Evolutionary conservation across 164 flowering plant genomes (phyloP).

Genomic region (Kingdonia uniflora): DNA sequence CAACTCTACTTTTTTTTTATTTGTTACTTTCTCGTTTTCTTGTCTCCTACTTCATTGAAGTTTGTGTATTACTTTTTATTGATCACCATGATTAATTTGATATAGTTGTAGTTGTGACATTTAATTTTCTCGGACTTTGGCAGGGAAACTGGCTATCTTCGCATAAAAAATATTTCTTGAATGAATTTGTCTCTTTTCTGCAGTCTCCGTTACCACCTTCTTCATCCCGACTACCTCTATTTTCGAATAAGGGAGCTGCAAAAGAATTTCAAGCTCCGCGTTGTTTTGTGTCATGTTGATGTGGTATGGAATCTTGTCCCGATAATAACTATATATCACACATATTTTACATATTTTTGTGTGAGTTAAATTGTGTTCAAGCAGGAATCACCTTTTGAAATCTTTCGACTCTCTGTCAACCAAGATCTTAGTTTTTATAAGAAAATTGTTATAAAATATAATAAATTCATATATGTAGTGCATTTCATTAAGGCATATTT

Average conservation of each 20-base stretch:
- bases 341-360: too few species aligned
- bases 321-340: background rate
- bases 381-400: too few species aligned
- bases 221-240: slow-evolving; percentile 93
- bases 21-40: background rate
- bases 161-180: background rate
- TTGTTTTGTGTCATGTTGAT: slow-evolving; percentile 90
- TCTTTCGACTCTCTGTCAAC: too few species aligned
- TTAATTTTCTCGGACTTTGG: background rate
- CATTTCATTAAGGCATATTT: too few species aligned
- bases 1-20: background rate
- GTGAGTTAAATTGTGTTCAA: too few species aligned
- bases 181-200: slow-evolving; percentile 16
- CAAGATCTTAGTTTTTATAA: too few species aligned
- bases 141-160: background rate
- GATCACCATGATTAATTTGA: background rate
- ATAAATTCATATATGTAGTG: too few species aligned
- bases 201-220: slow-evolving; percentile 96
- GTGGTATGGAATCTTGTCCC: slow-evolving; percentile 41
- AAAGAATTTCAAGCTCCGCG: slow-evolving; percentile 80
- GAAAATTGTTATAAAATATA: too few species aligned
- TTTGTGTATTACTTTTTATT: background rate
- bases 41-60: background rate
- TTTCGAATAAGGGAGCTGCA: slow-evolving; percentile 83
- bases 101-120: background rate